phyloP scores from a whole-genome alignment of 768 basidiomycete species.

The Thelephora ganbajun region DNA sequence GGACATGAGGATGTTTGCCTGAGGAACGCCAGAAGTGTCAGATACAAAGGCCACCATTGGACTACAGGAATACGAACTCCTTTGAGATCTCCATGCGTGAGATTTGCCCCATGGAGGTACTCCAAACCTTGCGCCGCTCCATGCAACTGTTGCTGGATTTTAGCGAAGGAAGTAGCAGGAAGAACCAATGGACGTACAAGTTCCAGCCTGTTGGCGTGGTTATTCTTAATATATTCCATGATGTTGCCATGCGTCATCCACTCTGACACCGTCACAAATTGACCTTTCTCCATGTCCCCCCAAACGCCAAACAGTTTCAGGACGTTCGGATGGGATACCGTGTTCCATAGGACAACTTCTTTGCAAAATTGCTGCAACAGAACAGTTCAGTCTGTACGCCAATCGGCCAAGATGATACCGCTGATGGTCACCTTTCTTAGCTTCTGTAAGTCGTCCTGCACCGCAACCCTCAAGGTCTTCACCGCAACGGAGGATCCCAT shows the following conservation, averaged over 20 bases:
- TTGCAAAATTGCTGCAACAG: constrained; percentile 1
- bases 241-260: constrained; percentile 8
- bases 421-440: no score
- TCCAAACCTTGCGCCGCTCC: background rate
- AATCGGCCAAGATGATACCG: background rate
- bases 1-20: constrained; percentile 14
- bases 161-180: background rate
- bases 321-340: constrained; percentile 1
- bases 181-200: background rate
- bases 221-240: constrained; percentile 1
- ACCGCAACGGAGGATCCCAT: constrained; percentile 1
- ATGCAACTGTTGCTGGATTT: background rate
- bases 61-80: background rate
- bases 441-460: background rate
- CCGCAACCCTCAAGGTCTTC: background rate
- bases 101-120: background rate
- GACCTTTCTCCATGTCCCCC: background rate
- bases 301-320: constrained; percentile 1
- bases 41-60: no score
- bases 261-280: constrained; percentile 1
- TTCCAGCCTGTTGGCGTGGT: constrained; percentile 1
- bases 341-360: constrained; percentile 3
- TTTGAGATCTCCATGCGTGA: constrained; percentile 4
- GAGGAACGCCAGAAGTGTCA: no score
- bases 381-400: background rate